Evolutionary conservation across 306 rosid species (phyloP), one percentile per base, ranked within the genome.

Genomic region (Rosa lucieae): DNA sequence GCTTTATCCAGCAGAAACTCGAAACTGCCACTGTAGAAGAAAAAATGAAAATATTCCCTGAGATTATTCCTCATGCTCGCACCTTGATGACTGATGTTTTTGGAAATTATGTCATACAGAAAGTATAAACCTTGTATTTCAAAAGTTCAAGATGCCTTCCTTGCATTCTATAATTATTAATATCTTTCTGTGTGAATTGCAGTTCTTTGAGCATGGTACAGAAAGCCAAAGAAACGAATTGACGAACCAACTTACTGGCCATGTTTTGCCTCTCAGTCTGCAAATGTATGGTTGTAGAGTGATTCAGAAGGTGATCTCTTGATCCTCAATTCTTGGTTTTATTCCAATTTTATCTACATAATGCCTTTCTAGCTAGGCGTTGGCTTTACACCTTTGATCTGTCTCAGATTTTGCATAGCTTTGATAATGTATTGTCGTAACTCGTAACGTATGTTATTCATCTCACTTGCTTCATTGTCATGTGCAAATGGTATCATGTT

Each of bases 271-370:
- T 68, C 94, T 95, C 63, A 95, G 99, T 88, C 94, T 95, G 81
- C 98, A 95, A 88, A 95, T 95, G 98, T 95, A 95, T 85, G 99
- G 98, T 66, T 93, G 99, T 90, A 85, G 99, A 83, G 99, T 93
- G 80, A 93, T 95, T 77, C 99, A 95, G 89, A 95, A 95, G 99
- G 99, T 95, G 77, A 84, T 82, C 70, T 81, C 72, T 37, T 70
- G 71, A 73, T 74, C 53, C 59, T 70, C 70, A 58, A 73, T 66
- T 46, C 74, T 43, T 75, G 6, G 44, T 67, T 12, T 85, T 73
- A 56, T 73, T 79, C 75, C 77, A 73, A 6, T 49, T 42, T 14
- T 46, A 18, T 47, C 2, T 40, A 46, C 56, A 56, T 70, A 82
- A 40, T 67, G 78, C 40, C 62, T 9, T 72, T 76, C 72, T 55